Base-by-base conservation (phyloP, 2,329 filamentous ascomycete genomes). In the Colletotrichum orchidophilum region DNA sequence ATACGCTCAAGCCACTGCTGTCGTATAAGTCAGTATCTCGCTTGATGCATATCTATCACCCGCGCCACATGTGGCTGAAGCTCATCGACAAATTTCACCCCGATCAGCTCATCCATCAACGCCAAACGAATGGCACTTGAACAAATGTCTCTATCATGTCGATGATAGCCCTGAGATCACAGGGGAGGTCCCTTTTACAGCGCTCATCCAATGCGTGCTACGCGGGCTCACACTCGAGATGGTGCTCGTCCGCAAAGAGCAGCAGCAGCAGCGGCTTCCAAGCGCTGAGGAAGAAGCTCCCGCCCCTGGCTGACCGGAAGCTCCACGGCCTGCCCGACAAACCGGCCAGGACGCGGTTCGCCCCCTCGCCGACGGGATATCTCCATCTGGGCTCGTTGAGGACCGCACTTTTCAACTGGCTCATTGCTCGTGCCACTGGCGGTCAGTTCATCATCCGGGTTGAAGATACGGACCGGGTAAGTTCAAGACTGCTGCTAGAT, bases 401-500 rank as follows among this genome's bases (percentile, higher is more conserved):
- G 70, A 99, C 96, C 0, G 97, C 97, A 0, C 83, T 99, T n/a
- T 98, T 95, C 84, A 98, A 97, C 78, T 98, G 96, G 75, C 85
- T 99, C 5, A 87, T 97, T n/a, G 95, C 96, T 0, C 93, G 92
- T 77, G 90, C 92, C 3, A 97, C 96, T 0, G 92, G 93, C 5
- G 96, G 96, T 7, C 93, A 97, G 79, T 99, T 99, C 77, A 83
- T 99, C 12, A 84, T 99, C 60, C 91, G 96, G 11, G 91, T 99
- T 73, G 96, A 99, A 83, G 96, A 99, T 80, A 99, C 96, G 5
- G 96, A 98, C 82, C 93, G 94, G 87, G 93, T 95, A 82, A 75
- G 86, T 64, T 55, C 18, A 35, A 4, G n/a, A 35, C 15, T 29
- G 24, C 24, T 46, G 60, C 26, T 21, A 3, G 60, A 7, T n/a